These are phyloP conservation scores for Metschnikowia reukaufii DNA, from an alignment of 805 yeast species.

Conservation along the genomic window DNA sequence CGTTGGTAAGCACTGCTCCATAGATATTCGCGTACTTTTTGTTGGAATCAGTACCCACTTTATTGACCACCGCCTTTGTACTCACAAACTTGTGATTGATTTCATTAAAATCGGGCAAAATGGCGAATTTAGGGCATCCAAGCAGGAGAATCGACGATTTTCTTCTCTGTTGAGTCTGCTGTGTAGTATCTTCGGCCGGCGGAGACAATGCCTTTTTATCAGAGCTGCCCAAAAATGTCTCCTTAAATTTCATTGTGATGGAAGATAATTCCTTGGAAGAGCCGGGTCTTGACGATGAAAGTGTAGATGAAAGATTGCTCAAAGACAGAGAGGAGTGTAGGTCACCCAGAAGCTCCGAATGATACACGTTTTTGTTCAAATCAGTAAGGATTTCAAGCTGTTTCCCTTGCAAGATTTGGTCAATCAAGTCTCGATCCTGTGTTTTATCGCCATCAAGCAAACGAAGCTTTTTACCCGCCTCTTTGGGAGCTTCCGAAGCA, in stretches of 20 bases:
- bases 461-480: slow-evolving; percentile 31
- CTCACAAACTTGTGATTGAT: slow-evolving; percentile 1
- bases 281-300: slow-evolving; percentile 22
- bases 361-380: slow-evolving; percentile 33
- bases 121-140: slow-evolving; percentile 31
- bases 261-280: slow-evolving; percentile 24
- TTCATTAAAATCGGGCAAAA: slow-evolving; percentile 27
- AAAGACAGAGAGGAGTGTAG: slow-evolving; percentile 35
- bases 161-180: slow-evolving; percentile 18
- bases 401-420: slow-evolving; percentile 29
- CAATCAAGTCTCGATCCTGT: slow-evolving; percentile 32
- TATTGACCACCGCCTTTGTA: slow-evolving; percentile 11
- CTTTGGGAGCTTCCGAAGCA: slow-evolving; percentile 2
- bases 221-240: neutral
- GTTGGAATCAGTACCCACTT: slow-evolving; percentile 11
- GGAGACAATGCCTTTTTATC: neutral
- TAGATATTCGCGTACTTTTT: slow-evolving; percentile 23
- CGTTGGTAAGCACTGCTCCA: slow-evolving; percentile 43
- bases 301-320: slow-evolving; percentile 28
- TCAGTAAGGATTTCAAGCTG: slow-evolving; percentile 40
- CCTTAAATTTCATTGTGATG: slow-evolving; percentile 18
- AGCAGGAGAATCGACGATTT: slow-evolving; percentile 28
- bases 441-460: slow-evolving; percentile 25
- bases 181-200: neutral
- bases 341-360: slow-evolving; percentile 33